Evolutionary conservation across 2,329 filamentous ascomycete genomes (phyloP).

Genomic region (Aspergillus fumigatiaffinis): DNA sequence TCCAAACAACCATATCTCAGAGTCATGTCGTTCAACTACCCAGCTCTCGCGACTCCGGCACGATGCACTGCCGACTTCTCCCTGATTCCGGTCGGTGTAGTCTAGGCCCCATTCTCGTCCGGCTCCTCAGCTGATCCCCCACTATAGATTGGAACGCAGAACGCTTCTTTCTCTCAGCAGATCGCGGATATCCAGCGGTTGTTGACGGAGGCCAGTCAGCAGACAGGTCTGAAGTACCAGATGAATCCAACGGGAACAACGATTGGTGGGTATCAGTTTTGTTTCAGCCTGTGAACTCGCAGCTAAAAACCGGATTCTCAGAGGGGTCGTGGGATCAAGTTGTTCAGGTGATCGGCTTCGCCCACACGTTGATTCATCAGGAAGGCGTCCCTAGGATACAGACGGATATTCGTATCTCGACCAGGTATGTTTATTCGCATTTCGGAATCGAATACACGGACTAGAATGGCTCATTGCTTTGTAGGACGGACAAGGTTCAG

Average conservation of each 20-base stretch:
- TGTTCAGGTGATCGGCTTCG: slow-evolving; percentile 72
- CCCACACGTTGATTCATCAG: slow-evolving; percentile 68
- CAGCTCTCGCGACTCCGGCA: slow-evolving; percentile 53
- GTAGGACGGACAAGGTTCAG: slow-evolving; percentile 75
- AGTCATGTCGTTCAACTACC: slow-evolving; percentile 13
- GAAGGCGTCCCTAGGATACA: slow-evolving; percentile 74
- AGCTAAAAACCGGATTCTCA: slow-evolving; percentile 31
- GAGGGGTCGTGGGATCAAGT: slow-evolving; percentile 87
- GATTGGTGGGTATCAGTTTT: slow-evolving; percentile 55
- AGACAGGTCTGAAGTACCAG: slow-evolving; percentile 69
- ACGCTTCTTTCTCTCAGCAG: slow-evolving; percentile 68
- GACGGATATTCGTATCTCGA: slow-evolving; percentile 76
- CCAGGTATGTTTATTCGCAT: slow-evolving; percentile 49
- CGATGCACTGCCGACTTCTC: slow-evolving; percentile 82
- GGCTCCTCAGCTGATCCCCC: background rate
- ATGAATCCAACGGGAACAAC: slow-evolving; percentile 92
- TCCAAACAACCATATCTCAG: background rate
- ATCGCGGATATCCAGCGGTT: slow-evolving; percentile 80
- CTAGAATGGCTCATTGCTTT: background rate
- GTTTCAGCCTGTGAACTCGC: background rate
- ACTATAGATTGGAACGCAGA: slow-evolving; percentile 63
- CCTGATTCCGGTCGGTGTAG: slow-evolving; percentile 57
- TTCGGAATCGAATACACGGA: background rate
- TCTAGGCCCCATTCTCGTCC: background rate
- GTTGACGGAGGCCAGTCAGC: slow-evolving; percentile 69